Evolutionary conservation across 176 grass and related monocot species (phyloP).

Genomic region (Oryza coarctata): DNA sequence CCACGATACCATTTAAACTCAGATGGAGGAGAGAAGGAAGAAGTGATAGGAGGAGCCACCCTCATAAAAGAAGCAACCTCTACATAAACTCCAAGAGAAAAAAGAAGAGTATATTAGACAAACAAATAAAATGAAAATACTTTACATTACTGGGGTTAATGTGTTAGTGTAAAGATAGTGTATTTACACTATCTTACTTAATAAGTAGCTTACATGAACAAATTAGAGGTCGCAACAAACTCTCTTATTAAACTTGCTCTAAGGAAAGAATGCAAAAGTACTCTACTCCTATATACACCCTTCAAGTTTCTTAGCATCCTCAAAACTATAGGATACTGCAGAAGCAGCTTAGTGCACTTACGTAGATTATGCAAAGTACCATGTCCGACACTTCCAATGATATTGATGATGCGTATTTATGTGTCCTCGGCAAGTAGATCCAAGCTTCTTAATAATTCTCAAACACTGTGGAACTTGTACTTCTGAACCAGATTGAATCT

Average conservation of each 20-base stretch:
- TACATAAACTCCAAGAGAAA: no score
- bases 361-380: conserved; percentile 5
- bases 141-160: no score
- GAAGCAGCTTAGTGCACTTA: conserved; percentile 31
- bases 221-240: no score
- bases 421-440: conserved; percentile 32
- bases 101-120: no score
- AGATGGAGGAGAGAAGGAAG: no score
- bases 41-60: no score
- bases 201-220: no score
- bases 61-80: no score
- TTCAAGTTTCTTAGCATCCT: conserved; percentile 28
- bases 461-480: conserved; percentile 98
- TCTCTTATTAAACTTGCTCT: not conserved
- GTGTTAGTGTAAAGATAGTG: no score
- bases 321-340: conserved; percentile 17
- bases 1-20: no score
- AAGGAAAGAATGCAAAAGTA: conserved; percentile 20
- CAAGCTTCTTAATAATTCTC: conserved; percentile 28
- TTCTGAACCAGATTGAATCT: conserved; percentile 95
- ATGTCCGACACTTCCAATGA: not conserved
- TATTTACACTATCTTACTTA: no score
- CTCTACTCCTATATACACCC: conserved; percentile 40
- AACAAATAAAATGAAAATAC: no score
- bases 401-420: not conserved